phyloP scores from a whole-genome alignment of 2,329 filamentous ascomycete genomes.

The Echinosphaeria canescens region DNA sequence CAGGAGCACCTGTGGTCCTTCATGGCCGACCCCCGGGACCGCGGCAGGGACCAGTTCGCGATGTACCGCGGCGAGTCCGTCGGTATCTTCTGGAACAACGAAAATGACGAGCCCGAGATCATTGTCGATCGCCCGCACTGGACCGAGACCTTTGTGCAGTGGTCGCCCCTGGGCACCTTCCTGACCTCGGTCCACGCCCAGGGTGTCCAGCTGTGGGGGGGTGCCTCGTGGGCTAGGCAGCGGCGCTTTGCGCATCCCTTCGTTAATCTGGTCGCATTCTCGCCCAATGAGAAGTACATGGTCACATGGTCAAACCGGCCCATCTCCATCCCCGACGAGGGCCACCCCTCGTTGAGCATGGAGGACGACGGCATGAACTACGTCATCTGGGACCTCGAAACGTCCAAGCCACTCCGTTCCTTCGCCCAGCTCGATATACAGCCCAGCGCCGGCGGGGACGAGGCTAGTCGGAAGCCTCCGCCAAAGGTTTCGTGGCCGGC shows the following conservation, averaged over 20 bases:
- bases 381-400: constrained; percentile 92
- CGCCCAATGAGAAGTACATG: constrained; percentile 76
- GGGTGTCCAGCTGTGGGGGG: constrained; percentile 95
- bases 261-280: constrained; percentile 93
- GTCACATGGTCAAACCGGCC: constrained; percentile 94
- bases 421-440: constrained; percentile 87
- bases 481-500: constrained; percentile 96
- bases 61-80: constrained; percentile 87
- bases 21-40: constrained; percentile 58
- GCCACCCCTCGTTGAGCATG: constrained; percentile 60
- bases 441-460: constrained; percentile 42
- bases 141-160: constrained; percentile 96
- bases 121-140: constrained; percentile 87
- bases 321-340: constrained; percentile 75
- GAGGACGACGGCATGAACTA: constrained; percentile 99
- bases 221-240: constrained; percentile 69
- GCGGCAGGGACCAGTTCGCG: constrained; percentile 84
- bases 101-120: constrained; percentile 70
- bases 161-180: constrained; percentile 89
- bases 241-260: constrained; percentile 89
- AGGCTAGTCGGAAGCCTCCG: constrained; percentile 41
- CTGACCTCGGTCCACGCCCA: constrained; percentile 89
- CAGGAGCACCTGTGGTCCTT: constrained; percentile 92
- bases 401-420: constrained; percentile 72
- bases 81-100: constrained; percentile 96